Percentiles rank a stretch among this genome's conserved stretches.
These are phyloP conservation scores for Podila clonocystis DNA, from an alignment of 192 early-diverging fungal genomes.

Conservation along the genomic window DNA sequence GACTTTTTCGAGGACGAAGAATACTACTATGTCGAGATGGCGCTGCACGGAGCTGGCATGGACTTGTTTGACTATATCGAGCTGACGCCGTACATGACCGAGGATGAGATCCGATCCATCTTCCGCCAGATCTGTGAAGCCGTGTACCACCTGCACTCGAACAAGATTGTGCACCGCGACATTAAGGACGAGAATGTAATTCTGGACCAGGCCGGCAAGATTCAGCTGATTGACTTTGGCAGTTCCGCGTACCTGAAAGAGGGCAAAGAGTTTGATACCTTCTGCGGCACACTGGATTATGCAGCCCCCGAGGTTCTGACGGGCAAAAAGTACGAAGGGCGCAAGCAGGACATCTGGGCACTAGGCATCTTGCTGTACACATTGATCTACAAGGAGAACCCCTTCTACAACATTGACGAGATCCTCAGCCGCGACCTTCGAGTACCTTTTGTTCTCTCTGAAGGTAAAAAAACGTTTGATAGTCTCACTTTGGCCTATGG, in stretches of 20 bases:
- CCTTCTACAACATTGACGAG: constrained; percentile 76
- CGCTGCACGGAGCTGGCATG: constrained; percentile 63
- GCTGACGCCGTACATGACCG: constrained; percentile 62
- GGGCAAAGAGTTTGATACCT: constrained; percentile 69
- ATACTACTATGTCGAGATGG: constrained; percentile 77
- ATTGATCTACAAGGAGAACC: constrained; percentile 76
- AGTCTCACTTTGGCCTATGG: background rate
- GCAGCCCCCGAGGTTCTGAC: constrained; percentile 76
- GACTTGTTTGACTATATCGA: constrained; percentile 81
- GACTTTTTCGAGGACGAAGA: constrained; percentile 83
- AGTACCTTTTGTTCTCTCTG: constrained; percentile 64
- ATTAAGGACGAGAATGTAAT: constrained; percentile 95
- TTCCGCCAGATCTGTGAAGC: constrained; percentile 68
- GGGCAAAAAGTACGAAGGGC: constrained; percentile 74
- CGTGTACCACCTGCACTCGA: constrained; percentile 67
- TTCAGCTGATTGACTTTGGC: constrained; percentile 89
- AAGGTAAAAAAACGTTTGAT: constrained; percentile 38
- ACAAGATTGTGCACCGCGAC: constrained; percentile 82
- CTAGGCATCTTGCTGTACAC: constrained; percentile 83
- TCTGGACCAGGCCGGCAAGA: constrained; percentile 62
- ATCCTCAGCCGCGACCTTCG: constrained; percentile 66
- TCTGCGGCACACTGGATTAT: constrained; percentile 81
- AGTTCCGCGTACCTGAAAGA: constrained; percentile 68
- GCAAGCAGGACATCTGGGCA: constrained; percentile 88
- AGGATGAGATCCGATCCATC: constrained; percentile 63